Percentiles rank a stretch among this genome's conserved stretches.
phyloP scores from a whole-genome alignment of 352 stramenopile species.

The Paralagenidium karlingii region DNA sequence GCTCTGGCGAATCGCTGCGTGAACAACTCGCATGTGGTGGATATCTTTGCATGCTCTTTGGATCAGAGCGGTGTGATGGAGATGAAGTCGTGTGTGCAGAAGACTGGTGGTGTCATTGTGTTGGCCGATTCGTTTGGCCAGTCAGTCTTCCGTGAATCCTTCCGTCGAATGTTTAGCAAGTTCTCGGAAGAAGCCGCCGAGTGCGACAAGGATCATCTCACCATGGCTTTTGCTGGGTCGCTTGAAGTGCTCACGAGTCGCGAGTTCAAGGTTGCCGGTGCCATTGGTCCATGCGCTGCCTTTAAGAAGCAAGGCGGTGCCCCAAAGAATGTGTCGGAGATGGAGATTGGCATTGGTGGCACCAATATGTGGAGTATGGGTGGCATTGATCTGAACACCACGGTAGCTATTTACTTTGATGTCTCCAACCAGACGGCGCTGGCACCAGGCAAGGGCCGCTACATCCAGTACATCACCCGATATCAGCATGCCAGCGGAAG shows the following conservation, averaged over 20 bases:
- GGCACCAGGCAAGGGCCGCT: constrained; percentile 85
- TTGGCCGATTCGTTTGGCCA: constrained; percentile 97
- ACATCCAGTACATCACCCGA: constrained; percentile 97
- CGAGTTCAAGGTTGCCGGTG: constrained; percentile 98
- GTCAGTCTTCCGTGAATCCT: constrained; percentile 98
- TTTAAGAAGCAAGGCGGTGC: constrained; percentile 90
- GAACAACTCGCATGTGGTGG: constrained; percentile 91
- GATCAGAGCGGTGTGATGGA: constrained; percentile 97
- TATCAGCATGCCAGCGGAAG: constrained; percentile 96
- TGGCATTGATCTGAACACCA: constrained; percentile 96
- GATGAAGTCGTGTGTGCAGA: constrained; percentile 96
- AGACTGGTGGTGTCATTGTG: constrained; percentile 98
- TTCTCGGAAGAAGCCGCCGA: constrained; percentile 91
- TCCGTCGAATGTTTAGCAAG: constrained; percentile 95
- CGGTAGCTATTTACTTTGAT: constrained; percentile 99
- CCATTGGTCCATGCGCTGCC: constrained; percentile 94
- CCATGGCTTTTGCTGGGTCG: constrained; percentile 92
- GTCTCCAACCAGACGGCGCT: constrained; percentile 80
- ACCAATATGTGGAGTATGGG: constrained; percentile 94
- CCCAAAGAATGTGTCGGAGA: constrained; percentile 91
- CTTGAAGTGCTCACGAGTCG: constrained; percentile 94
- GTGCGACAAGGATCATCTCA: constrained; percentile 91
- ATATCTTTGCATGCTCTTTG: constrained; percentile 98
- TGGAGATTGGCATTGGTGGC: constrained; percentile 90
- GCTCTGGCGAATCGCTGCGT: constrained; percentile 88